Percentiles rank a stretch among this genome's conserved stretches.
These are phyloP conservation scores for Urochloa ruziziensis DNA, from an alignment of 176 grass and related monocot species.

Conservation along the genomic window DNA sequence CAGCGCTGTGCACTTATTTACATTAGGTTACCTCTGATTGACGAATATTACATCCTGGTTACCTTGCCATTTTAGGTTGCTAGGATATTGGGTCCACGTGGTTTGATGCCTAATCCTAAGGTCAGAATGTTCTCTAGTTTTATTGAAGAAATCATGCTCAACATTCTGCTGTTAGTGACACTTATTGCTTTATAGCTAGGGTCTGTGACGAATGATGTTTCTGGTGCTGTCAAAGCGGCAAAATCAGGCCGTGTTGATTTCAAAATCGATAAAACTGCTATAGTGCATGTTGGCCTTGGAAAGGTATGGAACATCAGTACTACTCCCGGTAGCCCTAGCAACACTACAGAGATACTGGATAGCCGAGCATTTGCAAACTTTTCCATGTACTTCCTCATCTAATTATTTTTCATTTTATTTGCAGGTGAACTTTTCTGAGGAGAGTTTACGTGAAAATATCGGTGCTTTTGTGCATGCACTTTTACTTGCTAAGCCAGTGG, in stretches of 20 bases:
- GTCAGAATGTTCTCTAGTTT: constrained; percentile 43
- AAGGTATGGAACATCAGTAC: constrained; percentile 67
- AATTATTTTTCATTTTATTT: constrained; percentile 36
- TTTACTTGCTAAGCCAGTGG: constrained; percentile 91
- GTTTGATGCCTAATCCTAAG: constrained; percentile 99
- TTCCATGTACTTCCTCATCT: neutral
- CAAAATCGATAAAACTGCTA: constrained; percentile 98
- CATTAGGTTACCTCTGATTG: constrained; percentile 8
- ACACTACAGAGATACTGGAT: constrained; percentile 10
- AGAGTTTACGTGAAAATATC: constrained; percentile 87
- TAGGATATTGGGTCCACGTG: constrained; percentile 94
- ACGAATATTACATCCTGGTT: neutral
- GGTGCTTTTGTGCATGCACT: constrained; percentile 95
- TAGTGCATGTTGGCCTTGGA: constrained; percentile 95
- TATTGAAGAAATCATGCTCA: constrained; percentile 10
- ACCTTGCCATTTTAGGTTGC: constrained; percentile 58
- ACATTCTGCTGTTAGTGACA: constrained; percentile 16
- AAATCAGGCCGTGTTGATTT: constrained; percentile 95
- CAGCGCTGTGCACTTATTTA: constrained; percentile 12
- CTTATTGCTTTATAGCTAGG: constrained; percentile 61
- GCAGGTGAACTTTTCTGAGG: constrained; percentile 90
- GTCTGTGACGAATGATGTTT: constrained; percentile 94
- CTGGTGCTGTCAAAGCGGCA: constrained; percentile 76
- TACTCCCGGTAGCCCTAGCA: neutral
- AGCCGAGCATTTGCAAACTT: neutral